A percentile compares a stretch with the other conserved stretches of the same genome.
Evolutionary conservation across 805 yeast species (phyloP).

Genomic region (Candida wancherniae): DNA sequence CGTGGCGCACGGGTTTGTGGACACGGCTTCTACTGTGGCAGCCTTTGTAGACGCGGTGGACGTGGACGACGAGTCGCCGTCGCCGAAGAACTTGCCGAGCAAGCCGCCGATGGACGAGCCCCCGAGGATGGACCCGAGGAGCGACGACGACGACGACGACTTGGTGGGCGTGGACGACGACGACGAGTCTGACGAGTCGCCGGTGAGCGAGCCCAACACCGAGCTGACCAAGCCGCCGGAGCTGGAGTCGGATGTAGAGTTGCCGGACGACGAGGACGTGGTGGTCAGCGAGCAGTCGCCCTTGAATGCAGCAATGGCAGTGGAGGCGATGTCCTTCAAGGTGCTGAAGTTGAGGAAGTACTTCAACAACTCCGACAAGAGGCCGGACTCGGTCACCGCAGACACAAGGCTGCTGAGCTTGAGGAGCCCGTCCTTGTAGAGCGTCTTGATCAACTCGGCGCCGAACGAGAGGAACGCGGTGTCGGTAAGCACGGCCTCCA

Average conservation of each 20-base stretch:
- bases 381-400: constrained; percentile 31
- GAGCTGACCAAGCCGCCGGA: constrained; percentile 1
- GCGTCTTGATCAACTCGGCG: constrained; percentile 28
- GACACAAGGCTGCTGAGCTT: constrained; percentile 22
- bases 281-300: constrained; percentile 22
- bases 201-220: constrained; percentile 2
- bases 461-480: constrained; percentile 32
- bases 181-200: background rate
- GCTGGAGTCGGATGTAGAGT: constrained; percentile 4
- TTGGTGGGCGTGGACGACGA: constrained; percentile 1
- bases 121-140: constrained; percentile 4
- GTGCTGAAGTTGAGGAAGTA: constrained; percentile 31
- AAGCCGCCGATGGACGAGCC: constrained; percentile 6
- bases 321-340: constrained; percentile 29
- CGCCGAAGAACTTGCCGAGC: constrained; percentile 9
- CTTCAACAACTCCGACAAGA: constrained; percentile 30
- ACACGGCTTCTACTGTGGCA: constrained; percentile 4
- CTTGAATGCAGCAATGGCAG: constrained; percentile 33
- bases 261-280: constrained; percentile 1
- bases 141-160: constrained; percentile 2
- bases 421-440: constrained; percentile 27
- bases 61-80: constrained; percentile 7
- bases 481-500: constrained; percentile 37
- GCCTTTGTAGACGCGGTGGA: constrained; percentile 8
- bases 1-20: constrained; percentile 9